These are phyloP conservation scores for Ogataea hybrid DNA, from an alignment of 1,139 yeast species.

Conservation along the genomic window DNA sequence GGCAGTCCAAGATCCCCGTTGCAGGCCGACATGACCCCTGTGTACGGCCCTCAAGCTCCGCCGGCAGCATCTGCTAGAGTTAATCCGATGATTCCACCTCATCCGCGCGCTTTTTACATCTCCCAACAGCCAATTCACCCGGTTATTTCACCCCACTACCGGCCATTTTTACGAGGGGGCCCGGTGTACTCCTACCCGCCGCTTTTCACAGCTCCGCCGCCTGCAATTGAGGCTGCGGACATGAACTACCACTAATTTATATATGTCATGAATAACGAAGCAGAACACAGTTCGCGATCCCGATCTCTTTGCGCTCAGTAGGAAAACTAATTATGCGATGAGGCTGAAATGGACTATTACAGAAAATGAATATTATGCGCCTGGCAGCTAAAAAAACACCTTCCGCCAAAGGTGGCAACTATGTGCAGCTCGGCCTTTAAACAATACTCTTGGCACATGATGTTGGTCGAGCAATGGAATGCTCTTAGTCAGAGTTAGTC, in stretches of 20 bases:
- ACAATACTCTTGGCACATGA: no score
- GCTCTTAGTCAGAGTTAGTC: no score
- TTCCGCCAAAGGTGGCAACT: no score
- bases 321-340: no score
- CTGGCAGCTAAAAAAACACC: no score
- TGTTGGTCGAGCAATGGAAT: no score
- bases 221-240: background rate
- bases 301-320: background rate
- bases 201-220: background rate
- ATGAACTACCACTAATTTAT: background rate
- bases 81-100: background rate
- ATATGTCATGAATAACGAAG: background rate
- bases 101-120: background rate
- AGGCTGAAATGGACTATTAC: no score
- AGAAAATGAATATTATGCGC: no score
- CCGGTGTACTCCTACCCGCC: background rate
- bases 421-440: no score
- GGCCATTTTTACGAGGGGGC: background rate
- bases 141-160: background rate
- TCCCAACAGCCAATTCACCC: constrained; percentile 3
- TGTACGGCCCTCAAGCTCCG: background rate
- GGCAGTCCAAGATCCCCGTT: background rate
- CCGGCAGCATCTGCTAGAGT: background rate
- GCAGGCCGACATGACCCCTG: background rate
- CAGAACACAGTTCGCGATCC: no score